A percentile compares a stretch with the other conserved stretches of the same genome.
These are phyloP conservation scores for Tetradesmus lagerheimii DNA, from an alignment of 139 green algal genomes.

Conservation along the genomic window DNA sequence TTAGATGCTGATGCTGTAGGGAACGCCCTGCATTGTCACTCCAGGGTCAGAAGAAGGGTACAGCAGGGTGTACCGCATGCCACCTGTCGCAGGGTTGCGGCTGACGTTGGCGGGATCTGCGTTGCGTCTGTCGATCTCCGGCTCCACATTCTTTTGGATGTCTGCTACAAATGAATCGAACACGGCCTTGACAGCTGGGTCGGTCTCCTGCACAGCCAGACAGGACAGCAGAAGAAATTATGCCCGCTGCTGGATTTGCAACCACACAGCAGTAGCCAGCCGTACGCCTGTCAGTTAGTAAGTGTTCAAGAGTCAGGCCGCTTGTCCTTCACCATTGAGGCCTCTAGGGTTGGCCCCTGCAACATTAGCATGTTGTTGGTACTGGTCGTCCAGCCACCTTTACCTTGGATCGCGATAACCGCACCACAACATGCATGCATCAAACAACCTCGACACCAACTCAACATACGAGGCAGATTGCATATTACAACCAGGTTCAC, in stretches of 20 bases:
- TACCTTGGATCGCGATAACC: no score
- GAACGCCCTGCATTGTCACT: not conserved
- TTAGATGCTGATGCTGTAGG: slow-evolving; percentile 17
- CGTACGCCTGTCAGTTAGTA: no score
- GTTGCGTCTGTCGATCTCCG: slow-evolving; percentile 11
- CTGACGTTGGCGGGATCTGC: not conserved
- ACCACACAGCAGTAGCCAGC: no score
- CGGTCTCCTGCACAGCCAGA: not conserved
- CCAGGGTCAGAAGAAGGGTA: not conserved
- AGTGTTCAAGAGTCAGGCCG: no score
- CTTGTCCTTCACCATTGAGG: no score
- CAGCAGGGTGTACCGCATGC: slow-evolving; percentile 6
- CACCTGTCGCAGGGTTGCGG: not conserved
- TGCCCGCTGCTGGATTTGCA: not conserved
- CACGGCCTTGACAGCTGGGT: not conserved
- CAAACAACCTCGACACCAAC: no score
- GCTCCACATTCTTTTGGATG: not conserved
- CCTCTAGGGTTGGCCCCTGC: no score
- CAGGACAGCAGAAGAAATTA: not conserved
- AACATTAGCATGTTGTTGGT: no score
- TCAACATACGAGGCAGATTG: no score
- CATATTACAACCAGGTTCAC: no score
- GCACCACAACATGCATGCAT: no score
- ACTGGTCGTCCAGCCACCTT: no score
- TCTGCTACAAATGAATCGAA: not conserved